Base-by-base conservation (phyloP, 805 yeast species). In the Candida namnaoensis region DNA sequence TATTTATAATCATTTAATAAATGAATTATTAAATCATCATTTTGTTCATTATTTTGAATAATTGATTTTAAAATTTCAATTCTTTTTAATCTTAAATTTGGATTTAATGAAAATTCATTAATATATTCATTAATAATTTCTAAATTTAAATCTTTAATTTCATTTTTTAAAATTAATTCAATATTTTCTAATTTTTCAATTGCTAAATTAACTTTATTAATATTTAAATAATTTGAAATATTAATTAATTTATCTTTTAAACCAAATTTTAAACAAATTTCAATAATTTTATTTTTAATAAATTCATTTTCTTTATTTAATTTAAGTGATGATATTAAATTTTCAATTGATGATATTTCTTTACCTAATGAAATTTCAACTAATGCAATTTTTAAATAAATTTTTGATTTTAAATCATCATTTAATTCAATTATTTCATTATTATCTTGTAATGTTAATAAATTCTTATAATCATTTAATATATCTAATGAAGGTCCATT, bases 361-460 rank as follows among this genome's bases (percentile, higher is more conserved):
- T 73, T 74, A 32, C 76, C 76, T 46, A 79, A 52, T 12, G 78
- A 69, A 41, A 79, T 58, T 41, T 80, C 81, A 3, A 82, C 72
- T 36, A 81, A 54, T 0, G 87, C 88, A 42, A 72, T 70, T 53
- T 77, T 80, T 54, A 74, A 79, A 45, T 71, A 68, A 1, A 80
- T 57, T 46, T 71, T 74, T 14, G 72, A 44, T 5, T 51, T 46
- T 8, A 54, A 5, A 11, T 30, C 33, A 30, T 46, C 37, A 33
- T 47, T 41, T 1, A 38, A n/a, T 13, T 39, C 52, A 4, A 37
- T 41, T 2, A 44, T 39, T 3, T 33, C 9, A 10, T 32, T 19
- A 2, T 28, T 35, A 23, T 11, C 10, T 7, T 35, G 7, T 9
- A 47, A 41, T 19, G 46, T 46, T 14, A 51, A 36, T 4, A 56